These are phyloP conservation scores for Cyclaneusma minus DNA, from an alignment of 2,329 filamentous ascomycete species.

Conservation along the genomic window DNA sequence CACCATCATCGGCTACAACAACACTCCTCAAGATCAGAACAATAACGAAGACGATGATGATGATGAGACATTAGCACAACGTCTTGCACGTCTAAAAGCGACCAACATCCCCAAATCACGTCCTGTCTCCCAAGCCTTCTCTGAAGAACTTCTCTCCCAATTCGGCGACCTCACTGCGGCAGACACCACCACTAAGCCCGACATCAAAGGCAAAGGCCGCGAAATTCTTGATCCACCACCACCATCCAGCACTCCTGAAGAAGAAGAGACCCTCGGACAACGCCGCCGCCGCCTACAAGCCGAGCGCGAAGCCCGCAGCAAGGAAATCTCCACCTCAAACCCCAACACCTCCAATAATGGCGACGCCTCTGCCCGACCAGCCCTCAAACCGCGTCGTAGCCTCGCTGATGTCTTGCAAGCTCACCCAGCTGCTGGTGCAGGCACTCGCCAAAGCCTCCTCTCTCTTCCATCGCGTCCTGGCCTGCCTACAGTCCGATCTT, in stretches of 20 bases:
- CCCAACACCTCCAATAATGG: constrained; percentile 1
- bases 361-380: constrained; percentile 7
- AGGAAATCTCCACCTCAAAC: constrained; percentile 29
- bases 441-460: constrained; percentile 1
- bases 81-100: constrained; percentile 46
- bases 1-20: constrained; percentile 15
- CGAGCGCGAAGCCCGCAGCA: constrained; percentile 46
- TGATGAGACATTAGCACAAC: constrained; percentile 51
- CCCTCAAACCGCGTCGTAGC: constrained; percentile 22
- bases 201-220: constrained; percentile 18
- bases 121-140: constrained; percentile 51
- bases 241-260: constrained; percentile 20
- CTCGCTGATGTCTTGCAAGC: constrained; percentile 30
- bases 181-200: constrained; percentile 17
- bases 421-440: constrained; percentile 28
- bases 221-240: constrained; percentile 16
- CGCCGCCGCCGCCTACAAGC: constrained; percentile 59
- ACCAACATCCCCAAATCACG: constrained; percentile 17
- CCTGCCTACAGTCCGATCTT: constrained; percentile 9
- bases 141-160: constrained; percentile 50
- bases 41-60: constrained; percentile 29
- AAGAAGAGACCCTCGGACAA: constrained; percentile 68
- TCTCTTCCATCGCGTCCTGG: not conserved
- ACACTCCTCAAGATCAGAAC: constrained; percentile 26
- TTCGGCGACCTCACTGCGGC: constrained; percentile 36